Conservation (phyloP, 805 yeast species). For the Yamadazyma phyllophila region DNA sequence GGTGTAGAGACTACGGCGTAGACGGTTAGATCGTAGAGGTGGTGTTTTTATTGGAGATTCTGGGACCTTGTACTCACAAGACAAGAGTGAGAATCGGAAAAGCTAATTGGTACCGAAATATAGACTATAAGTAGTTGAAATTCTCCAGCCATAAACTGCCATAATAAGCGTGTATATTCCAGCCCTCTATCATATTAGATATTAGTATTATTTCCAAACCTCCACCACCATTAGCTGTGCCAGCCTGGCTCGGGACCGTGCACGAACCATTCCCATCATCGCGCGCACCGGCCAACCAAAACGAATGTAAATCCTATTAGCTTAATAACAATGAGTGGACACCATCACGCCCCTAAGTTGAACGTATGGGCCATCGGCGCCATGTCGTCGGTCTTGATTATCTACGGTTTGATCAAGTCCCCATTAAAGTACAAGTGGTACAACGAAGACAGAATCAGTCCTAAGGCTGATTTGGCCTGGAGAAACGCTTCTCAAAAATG, state of each 20-base stretch:
- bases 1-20: no score
- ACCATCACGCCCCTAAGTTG: conserved; percentile 38
- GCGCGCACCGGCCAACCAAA: conserved; percentile 13
- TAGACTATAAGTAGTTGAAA: no score
- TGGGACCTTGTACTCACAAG: background rate
- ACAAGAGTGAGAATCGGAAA: background rate
- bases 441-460: conserved; percentile 42
- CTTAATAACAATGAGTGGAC: conserved; percentile 13
- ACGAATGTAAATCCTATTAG: background rate
- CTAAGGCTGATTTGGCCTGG: conserved; percentile 49
- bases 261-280: background rate
- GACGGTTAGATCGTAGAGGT: background rate
- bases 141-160: no score
- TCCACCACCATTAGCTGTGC: no score
- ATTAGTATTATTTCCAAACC: no score
- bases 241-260: background rate
- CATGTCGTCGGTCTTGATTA: conserved; percentile 40
- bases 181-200: no score
- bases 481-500: conserved; percentile 45
- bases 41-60: background rate
- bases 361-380: conserved; percentile 40
- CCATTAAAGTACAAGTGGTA: conserved; percentile 43
- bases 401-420: conserved; percentile 38
- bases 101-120: no score
- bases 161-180: no score